Conservation (phyloP, 2,329 filamentous ascomycete species). For the Coniella vitis region DNA sequence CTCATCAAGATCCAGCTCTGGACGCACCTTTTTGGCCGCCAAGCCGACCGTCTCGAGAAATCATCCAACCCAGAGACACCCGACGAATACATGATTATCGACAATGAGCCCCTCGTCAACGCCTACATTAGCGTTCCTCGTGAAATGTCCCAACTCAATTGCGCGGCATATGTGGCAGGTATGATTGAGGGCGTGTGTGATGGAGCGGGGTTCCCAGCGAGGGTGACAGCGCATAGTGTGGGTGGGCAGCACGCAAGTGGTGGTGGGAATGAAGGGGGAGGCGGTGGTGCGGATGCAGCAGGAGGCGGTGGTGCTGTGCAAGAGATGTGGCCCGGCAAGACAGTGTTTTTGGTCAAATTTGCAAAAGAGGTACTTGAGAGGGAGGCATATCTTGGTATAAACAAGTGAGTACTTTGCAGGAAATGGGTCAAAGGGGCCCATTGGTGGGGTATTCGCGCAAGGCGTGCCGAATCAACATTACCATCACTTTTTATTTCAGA, state of each 20-base stretch:
- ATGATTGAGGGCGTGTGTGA: constrained; percentile 95
- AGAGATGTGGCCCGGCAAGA: constrained; percentile 93
- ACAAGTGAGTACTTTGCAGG: constrained; percentile 34
- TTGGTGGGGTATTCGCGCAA: too few species aligned
- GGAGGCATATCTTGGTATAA: constrained; percentile 65
- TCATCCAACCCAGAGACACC: constrained; percentile 72
- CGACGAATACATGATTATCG: constrained; percentile 98
- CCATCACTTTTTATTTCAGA: constrained; percentile 3
- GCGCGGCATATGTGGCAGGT: constrained; percentile 89
- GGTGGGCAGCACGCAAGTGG: constrained; percentile 47
- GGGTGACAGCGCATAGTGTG: constrained; percentile 82
- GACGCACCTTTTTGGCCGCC: constrained; percentile 83
- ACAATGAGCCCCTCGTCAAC: constrained; percentile 96
- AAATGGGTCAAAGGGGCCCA: constrained; percentile 5
- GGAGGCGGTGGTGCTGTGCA: constrained; percentile 53
- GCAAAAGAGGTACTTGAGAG: constrained; percentile 84
- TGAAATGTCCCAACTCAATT: constrained; percentile 95
- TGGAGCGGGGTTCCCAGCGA: constrained; percentile 80
- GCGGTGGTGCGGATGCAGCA: too few species aligned
- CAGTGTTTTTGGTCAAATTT: constrained; percentile 93
- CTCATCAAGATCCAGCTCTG: constrained; percentile 92
- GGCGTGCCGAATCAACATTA: too few species aligned
- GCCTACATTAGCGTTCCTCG: constrained; percentile 86
- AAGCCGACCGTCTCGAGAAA: constrained; percentile 90
- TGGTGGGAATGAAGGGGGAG: constrained; percentile 87